Base-by-base conservation (phyloP, 1,284 basidiomycete species). In the Boletus holoroseus region DNA sequence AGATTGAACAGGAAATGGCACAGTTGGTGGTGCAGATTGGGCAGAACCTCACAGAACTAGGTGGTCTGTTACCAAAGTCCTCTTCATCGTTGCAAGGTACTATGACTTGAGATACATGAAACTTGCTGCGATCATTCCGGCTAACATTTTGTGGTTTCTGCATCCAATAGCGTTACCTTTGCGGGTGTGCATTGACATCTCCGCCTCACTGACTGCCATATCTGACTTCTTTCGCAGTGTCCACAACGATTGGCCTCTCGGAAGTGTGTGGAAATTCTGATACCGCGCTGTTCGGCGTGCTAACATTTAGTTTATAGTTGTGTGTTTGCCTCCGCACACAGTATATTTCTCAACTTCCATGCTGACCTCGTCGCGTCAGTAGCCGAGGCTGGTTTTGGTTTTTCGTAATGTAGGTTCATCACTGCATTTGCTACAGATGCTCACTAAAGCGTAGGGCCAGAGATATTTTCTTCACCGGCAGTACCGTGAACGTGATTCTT, bases 371-470 rank as follows among this genome's bases (percentile, higher is more conserved):
- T 36, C 18, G 0, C 15, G 15, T 43, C 27, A 49, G 50, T 24
- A 51, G 50, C 18, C 34, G 40, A 9, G 28, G 16, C 1, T 52
- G 40, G 49, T 16, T 32, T 24, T 52, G 49, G 49, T 52, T 28
- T 28, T 1, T 20, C 1, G 12, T 9, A n/a, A n/a, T 52, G 50
- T 52, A 38, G 3, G 50, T 34, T 18, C 11, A 24, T 24, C 12
- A 15, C 20, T 15, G 11, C 20, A 26, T 15, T 8, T n/a, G 5
- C n/a, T 16, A 26, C 27, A 26, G 9, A 12, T 44, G 8, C 30
- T 52, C 20, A 53, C 12, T 9, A 7, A 11, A 22, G 3, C 11
- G 3, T 13, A 52, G 50, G 18, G 50, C 18, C 6, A 50, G 50
- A 22, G 30, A 52, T 18, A 38, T 53, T 12, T 39, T 46, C 30